phyloP scores from a whole-genome alignment of 2,329 filamentous ascomycete species.

The Calonectria hongkongensis region DNA sequence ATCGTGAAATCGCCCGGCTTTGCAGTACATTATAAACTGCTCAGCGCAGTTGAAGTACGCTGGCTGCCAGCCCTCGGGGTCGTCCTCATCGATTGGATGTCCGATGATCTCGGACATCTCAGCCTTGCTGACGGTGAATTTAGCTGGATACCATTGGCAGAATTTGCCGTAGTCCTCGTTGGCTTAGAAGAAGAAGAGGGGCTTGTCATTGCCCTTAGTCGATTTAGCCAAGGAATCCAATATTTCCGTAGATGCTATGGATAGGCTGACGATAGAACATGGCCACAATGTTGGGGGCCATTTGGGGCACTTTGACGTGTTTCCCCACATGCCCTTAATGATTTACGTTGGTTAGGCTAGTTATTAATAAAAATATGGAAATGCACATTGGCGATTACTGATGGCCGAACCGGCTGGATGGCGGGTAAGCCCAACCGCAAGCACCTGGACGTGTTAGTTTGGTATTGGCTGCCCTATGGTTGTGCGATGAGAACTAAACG shows the following conservation, averaged over 20 bases:
- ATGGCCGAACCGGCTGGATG: too few species aligned
- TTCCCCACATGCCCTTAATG: too few species aligned
- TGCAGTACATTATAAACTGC: not conserved
- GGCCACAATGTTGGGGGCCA: too few species aligned
- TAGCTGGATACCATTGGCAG: not conserved
- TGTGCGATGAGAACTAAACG: too few species aligned
- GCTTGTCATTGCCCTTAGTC: not conserved
- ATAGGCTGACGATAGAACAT: too few species aligned
- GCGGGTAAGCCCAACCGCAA: too few species aligned
- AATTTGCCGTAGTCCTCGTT: not conserved
- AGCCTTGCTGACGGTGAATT: not conserved
- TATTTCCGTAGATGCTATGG: not conserved
- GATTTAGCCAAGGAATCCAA: not conserved
- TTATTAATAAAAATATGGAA: too few species aligned
- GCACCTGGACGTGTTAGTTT: too few species aligned
- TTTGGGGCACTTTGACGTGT: too few species aligned
- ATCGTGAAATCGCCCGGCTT: not conserved
- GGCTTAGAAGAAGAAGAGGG: not conserved
- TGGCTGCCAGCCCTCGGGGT: not conserved
- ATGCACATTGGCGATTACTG: too few species aligned
- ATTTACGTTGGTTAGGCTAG: too few species aligned
- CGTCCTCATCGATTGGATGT: not conserved
- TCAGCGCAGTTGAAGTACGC: not conserved
- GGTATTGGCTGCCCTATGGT: too few species aligned
- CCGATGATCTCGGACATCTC: not conserved